phyloP scores from a whole-genome alignment of 768 basidiomycete genomes.

The Nidularia pulvinata region DNA sequence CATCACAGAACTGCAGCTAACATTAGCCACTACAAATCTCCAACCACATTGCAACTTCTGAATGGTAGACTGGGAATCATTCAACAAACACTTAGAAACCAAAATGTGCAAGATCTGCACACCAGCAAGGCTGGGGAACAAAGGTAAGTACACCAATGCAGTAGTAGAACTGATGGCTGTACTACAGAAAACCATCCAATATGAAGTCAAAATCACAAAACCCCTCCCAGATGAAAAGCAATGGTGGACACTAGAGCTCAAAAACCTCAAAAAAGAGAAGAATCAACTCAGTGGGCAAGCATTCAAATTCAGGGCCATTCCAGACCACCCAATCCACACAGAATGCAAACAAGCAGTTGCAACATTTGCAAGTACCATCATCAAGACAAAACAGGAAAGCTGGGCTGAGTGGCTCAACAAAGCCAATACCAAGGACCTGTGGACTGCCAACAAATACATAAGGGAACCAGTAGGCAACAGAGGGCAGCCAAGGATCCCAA shows the following conservation, averaged over 20 bases:
- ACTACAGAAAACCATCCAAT: constrained; percentile 5
- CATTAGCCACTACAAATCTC: neutral
- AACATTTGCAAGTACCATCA: constrained; percentile 8
- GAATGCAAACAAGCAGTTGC: constrained; percentile 6
- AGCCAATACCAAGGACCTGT: neutral
- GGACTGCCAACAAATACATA: constrained; percentile 15
- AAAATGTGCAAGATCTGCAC: constrained; percentile 12
- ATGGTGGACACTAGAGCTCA: constrained; percentile 23
- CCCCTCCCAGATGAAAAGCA: constrained; percentile 36
- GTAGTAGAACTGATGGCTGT: constrained; percentile 2
- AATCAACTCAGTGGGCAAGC: constrained; percentile 9
- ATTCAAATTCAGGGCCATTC: neutral
- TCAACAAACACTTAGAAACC: constrained; percentile 14
- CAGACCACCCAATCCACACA: constrained; percentile 17
- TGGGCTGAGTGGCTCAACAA: constrained; percentile 23
- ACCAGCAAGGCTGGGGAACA: neutral
- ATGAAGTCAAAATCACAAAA: constrained; percentile 13
- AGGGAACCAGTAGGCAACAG: constrained; percentile 2
- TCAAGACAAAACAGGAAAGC: constrained; percentile 13
- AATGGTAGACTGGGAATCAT: constrained; percentile 12
- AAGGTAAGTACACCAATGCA: neutral
- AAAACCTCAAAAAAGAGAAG: constrained; percentile 4
- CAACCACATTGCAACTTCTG: constrained; percentile 8
- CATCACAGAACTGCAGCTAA: constrained; percentile 20
- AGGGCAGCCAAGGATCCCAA: no score